Evolutionary conservation across 2,329 filamentous ascomycete species (phyloP).

Genomic region (Mollisiaceae sp.): DNA sequence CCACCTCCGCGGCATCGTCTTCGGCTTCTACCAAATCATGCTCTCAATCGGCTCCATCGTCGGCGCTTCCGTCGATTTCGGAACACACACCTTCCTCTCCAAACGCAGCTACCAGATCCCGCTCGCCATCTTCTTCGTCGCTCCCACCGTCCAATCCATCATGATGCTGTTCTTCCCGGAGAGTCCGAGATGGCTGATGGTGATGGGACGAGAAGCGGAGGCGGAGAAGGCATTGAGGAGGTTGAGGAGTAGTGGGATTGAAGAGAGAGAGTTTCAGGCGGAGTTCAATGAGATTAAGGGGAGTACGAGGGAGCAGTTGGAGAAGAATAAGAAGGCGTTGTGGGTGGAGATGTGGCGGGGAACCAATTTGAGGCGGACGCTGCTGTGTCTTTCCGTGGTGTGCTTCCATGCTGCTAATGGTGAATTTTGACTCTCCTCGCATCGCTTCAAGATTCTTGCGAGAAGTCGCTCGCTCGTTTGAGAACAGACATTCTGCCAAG

Average conservation of each 20-base stretch:
- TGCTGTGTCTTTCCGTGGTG: conserved; percentile 43
- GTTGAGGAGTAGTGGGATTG: conserved; percentile 21
- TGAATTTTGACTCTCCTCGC: conserved; percentile 43
- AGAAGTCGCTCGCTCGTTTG: not conserved
- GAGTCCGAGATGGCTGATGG: conserved; percentile 60
- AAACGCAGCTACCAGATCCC: conserved; percentile 43
- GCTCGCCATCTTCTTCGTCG: conserved; percentile 44
- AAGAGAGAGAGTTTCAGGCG: conserved; percentile 26
- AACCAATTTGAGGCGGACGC: conserved; percentile 51
- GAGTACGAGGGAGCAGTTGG: conserved; percentile 40
- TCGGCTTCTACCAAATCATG: conserved; percentile 54
- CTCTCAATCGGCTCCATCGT: conserved; percentile 52
- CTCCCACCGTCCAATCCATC: conserved; percentile 52
- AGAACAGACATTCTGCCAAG: not conserved
- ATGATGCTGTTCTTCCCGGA: conserved; percentile 58
- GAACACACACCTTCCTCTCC: conserved; percentile 42
- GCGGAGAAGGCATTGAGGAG: conserved; percentile 54
- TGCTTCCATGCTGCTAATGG: conserved; percentile 52
- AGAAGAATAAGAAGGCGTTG: conserved; percentile 48
- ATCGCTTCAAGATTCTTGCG: not conserved
- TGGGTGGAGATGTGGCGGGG: conserved; percentile 48
- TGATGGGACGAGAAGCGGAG: conserved; percentile 59
- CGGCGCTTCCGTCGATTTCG: conserved; percentile 45
- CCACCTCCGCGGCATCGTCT: conserved; percentile 53
- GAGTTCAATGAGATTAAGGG: conserved; percentile 26